These are phyloP conservation scores for Mortierella sp. DNA, from an alignment of 371 early-diverging fungal species.

Conservation along the genomic window DNA sequence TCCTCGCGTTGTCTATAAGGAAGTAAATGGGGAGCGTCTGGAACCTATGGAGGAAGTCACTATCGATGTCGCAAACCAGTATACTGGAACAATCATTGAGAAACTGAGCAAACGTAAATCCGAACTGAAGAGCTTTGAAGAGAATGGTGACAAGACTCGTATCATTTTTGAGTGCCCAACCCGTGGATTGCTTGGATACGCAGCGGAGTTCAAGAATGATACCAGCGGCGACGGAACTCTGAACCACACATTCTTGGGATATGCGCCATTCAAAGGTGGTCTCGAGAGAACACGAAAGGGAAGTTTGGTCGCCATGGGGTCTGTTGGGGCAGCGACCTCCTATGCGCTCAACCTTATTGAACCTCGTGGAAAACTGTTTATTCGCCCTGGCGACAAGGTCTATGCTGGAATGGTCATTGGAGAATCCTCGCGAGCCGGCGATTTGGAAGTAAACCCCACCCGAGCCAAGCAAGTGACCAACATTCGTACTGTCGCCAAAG, in stretches of 20 bases:
- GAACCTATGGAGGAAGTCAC: conserved; percentile 88
- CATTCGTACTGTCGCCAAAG: conserved; percentile 80
- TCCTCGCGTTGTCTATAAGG: conserved; percentile 79
- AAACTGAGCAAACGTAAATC: conserved; percentile 84
- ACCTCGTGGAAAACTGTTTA: conserved; percentile 82
- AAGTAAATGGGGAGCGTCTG: conserved; percentile 61
- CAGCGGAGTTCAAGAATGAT: conserved; percentile 87
- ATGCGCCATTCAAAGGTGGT: conserved; percentile 75
- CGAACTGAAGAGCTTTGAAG: conserved; percentile 76
- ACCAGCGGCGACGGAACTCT: conserved; percentile 73
- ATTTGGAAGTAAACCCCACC: conserved; percentile 85
- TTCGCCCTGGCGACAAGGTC: conserved; percentile 75
- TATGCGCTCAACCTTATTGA: conserved; percentile 80
- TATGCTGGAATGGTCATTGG: conserved; percentile 89
- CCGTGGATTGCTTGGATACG: conserved; percentile 81
- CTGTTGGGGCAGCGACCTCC: conserved; percentile 72
- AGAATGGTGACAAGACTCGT: conserved; percentile 76
- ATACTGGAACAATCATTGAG: conserved; percentile 80
- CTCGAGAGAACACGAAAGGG: conserved; percentile 79
- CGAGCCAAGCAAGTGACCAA: conserved; percentile 82
- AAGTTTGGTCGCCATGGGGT: conserved; percentile 73
- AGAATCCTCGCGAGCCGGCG: conserved; percentile 75
- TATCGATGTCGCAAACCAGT: conserved; percentile 76
- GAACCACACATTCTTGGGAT: conserved; percentile 78
- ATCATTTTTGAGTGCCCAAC: conserved; percentile 82